Evolutionary conservation across 306 rosid species (phyloP).

Genomic region (Quercus agrifolia): DNA sequence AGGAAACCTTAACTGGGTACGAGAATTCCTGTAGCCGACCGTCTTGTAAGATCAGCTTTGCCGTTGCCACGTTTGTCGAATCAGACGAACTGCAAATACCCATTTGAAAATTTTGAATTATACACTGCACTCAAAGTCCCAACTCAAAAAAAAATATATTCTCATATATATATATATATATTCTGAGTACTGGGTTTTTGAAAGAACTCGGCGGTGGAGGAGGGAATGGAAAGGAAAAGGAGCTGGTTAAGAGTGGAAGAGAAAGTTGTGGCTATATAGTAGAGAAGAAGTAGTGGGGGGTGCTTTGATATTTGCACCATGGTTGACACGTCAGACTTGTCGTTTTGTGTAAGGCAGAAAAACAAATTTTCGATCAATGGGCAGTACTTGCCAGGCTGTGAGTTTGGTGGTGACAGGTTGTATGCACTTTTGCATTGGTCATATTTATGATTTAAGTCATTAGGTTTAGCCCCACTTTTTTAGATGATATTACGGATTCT

Average conservation of each 20-base stretch:
- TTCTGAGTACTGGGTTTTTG: neutral
- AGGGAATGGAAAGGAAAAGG: neutral
- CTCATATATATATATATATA: too few species aligned
- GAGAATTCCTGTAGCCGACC: constrained; percentile 66
- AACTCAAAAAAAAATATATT: too few species aligned
- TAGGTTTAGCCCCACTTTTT: constrained; percentile 18
- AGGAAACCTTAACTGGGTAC: constrained; percentile 67
- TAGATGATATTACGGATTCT: neutral
- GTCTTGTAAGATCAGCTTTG: constrained; percentile 62
- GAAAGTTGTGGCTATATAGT: constrained; percentile 21
- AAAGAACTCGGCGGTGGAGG: neutral
- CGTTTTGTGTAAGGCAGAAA: constrained; percentile 1
- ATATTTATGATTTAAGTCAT: neutral
- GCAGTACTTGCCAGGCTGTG: constrained; percentile 76
- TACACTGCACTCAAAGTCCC: too few species aligned
- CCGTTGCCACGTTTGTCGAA: constrained; percentile 60
- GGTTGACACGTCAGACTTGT: constrained; percentile 48
- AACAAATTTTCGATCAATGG: constrained; percentile 17
- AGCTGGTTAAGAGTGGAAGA: neutral
- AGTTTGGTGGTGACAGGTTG: constrained; percentile 82
- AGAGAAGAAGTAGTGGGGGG: neutral
- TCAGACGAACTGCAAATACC: constrained; percentile 72
- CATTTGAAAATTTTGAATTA: constrained; percentile 30
- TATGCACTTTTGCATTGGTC: neutral
- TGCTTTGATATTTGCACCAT: neutral